Base-by-base conservation (phyloP, 495 filamentous ascomycete genomes). In the Penicillium simplicissimum region DNA sequence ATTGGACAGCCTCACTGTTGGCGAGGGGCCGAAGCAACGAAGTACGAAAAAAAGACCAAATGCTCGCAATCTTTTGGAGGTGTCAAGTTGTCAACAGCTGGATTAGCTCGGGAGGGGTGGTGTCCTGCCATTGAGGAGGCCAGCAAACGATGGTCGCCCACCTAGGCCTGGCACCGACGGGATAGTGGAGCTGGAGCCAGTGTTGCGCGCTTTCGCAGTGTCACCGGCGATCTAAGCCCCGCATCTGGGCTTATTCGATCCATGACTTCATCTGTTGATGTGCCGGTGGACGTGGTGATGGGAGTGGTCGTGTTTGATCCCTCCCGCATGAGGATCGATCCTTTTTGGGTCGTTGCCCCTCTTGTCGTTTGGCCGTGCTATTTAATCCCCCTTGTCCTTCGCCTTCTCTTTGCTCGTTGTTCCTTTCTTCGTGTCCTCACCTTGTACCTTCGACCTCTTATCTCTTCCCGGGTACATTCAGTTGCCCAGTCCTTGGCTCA, bases 261-360 rank as follows among this genome's bases (percentile, higher is more conserved):
- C 28, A n/a, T 17, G 51, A 53, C 51, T 53, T 53, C 51, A 53
- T 53, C 7, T n/a, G 19, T 31, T 35, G 13, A 19, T 13, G 23
- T 15, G 13, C 4, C 31, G 48, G 15, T 31, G 48, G 31, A 34
- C 31, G 42, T 21, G 11, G 3, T 21, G 42, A 21, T 23, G 42
- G 17, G 4, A 14, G 14, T 23, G 42, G 17, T 13, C 17, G 8
- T 45, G 8, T 45, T 45, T 17, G 42, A 45, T 45, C 21, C 45
- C 10, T 28, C 31, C 36, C 36, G 51, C 51, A 53, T 53, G 51
- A 53, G 13, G 14, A 15, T 53, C 31, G n/a, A 53, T 13, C 48
- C 23, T 33, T 33, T 15, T 13, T n/a, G 23, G 23, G 15, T 6
- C 10, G 8, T 4, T 53, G 51, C 51, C 51, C 51, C 51, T 53